Base-by-base conservation (phyloP, 305 asterid species). In the Striga hermonthica region DNA sequence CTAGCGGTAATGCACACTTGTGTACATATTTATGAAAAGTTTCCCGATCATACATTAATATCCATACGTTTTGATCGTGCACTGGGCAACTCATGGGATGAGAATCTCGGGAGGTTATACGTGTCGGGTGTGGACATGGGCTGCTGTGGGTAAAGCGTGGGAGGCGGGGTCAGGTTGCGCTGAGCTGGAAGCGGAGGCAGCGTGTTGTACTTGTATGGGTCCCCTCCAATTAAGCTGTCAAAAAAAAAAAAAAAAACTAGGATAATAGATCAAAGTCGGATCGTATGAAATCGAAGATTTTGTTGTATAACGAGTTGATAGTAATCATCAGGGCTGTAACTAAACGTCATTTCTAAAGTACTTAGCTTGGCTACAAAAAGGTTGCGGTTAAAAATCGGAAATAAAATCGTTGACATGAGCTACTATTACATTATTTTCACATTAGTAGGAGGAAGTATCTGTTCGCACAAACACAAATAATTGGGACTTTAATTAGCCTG, bases 141-240 rank as follows among this genome's bases (percentile, higher is more conserved):
- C 75, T 87, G 94, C 81, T 92, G 98, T 0, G 98, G 98, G 73
- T 92, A 92, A 50, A 92, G 96, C 10, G 97, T 90, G 64, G 96
- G 95, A 59, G 98, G 98, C 5, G 98, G 97, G 0, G 95, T 90
- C 80, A 89, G 80, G 79, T 90, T 92, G 68, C 83, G 96, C 66
- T 92, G 98, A 35, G 97, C 98, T 12, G 98, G 98, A 45, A 92
- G 85, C 4, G 97, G 96, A 73, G 97, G 98, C 64, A 92, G 90
- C 49, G 67, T 67, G 10, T 87, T 87, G 79, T 87, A 84, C 80
- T 82, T 89, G 82, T 81, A 84, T 0, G 86, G 75, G 47, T 86
- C 97, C 4, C 78, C 96, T 4, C 78, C 84, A 40, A 62, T 70
- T 57, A 72, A 63, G 70, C 96, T 87, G 88, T 4, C n/a, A n/a